A percentile compares a stretch with the other conserved stretches of the same genome.
phyloP scores from a whole-genome alignment of 306 rosid genomes.

The Prunus fruticosa region DNA sequence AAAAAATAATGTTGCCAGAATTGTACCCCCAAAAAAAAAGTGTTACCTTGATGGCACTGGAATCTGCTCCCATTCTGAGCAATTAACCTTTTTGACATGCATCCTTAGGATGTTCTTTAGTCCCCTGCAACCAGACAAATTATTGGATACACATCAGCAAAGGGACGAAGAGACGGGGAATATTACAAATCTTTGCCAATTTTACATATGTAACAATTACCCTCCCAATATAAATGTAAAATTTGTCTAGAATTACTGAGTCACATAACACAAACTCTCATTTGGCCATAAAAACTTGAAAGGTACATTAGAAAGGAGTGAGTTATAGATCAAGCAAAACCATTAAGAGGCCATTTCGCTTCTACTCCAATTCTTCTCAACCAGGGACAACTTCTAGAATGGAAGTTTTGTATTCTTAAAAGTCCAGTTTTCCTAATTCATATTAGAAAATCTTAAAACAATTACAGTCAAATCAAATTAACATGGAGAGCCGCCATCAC shows the following conservation, averaged over 20 bases:
- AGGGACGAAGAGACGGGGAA: background rate
- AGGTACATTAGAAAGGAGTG: background rate
- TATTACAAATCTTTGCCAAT: background rate
- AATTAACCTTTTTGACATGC: slow-evolving; percentile 77
- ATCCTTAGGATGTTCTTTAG: slow-evolving; percentile 79
- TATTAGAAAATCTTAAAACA: background rate
- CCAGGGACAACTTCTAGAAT: background rate
- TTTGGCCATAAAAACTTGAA: background rate
- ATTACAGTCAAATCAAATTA: background rate
- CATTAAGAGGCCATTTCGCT: background rate
- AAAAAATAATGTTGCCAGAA: background rate
- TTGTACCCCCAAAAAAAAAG: background rate
- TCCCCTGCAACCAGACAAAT: slow-evolving; percentile 62
- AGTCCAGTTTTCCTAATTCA: background rate
- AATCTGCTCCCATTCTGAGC: slow-evolving; percentile 89
- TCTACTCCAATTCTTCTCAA: background rate
- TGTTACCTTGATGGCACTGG: slow-evolving; percentile 74
- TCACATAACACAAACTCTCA: background rate
- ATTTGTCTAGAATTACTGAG: background rate
- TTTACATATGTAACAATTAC: background rate
- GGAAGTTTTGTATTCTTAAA: background rate
- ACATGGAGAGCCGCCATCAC: slow-evolving; percentile 5
- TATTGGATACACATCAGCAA: slow-evolving; percentile 10
- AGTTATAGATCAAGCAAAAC: background rate
- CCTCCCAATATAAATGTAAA: background rate